Conservation (phyloP, 2,329 filamentous ascomycete genomes). For the Diatrype stigma region DNA sequence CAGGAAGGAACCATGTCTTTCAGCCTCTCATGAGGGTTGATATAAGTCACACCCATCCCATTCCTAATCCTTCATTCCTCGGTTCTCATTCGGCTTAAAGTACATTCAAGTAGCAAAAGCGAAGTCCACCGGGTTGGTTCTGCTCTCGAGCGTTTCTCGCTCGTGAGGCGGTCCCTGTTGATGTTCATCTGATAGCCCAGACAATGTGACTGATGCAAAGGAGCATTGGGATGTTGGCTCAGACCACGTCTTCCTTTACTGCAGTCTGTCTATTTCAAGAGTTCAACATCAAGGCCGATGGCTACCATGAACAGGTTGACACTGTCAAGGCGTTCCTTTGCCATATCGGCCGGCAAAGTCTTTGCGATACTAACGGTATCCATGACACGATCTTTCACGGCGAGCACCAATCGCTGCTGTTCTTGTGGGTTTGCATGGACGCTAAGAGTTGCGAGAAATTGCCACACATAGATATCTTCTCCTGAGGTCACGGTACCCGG, state of each 20-base stretch:
- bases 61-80: no score
- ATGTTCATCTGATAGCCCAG: neutral
- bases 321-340: conserved; percentile 76
- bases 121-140: no score
- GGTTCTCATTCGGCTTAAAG: no score
- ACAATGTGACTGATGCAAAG: neutral
- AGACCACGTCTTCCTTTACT: conserved; percentile 1
- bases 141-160: no score
- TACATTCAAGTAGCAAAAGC: no score
- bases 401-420: conserved; percentile 88
- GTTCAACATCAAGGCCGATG: conserved; percentile 94
- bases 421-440: conserved; percentile 91
- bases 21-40: no score
- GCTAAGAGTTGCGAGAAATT: conserved; percentile 91
- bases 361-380: conserved; percentile 88
- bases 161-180: no score
- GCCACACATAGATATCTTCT: conserved; percentile 96
- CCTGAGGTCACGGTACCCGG: conserved; percentile 84
- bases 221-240: neutral
- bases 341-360: conserved; percentile 82
- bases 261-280: conserved; percentile 39
- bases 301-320: conserved; percentile 99
- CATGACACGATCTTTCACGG: conserved; percentile 97
- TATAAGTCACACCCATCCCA: no score
- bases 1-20: neutral